A percentile compares a stretch with the other conserved stretches of the same genome.
Evolutionary conservation across 2,329 filamentous ascomycete genomes (phyloP).

Genomic region (Arthrobotrys entomopaga): DNA sequence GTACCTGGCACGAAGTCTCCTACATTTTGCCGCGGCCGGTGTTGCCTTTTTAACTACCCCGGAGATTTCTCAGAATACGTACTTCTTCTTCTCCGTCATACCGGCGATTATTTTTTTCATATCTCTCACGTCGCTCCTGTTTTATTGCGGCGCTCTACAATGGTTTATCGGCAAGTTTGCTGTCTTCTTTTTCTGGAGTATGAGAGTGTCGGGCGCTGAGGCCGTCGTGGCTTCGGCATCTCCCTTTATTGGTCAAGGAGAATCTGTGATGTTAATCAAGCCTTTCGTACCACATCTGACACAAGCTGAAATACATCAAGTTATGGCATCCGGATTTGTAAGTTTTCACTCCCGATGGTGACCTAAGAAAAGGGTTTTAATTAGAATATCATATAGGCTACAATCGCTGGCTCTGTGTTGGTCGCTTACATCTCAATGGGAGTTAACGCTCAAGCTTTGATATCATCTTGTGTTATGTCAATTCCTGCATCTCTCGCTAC

Average conservation of each 20-base stretch:
- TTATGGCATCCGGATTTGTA: slow-evolving; percentile 83
- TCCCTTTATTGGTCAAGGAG: slow-evolving; percentile 92
- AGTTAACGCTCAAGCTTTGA: slow-evolving; percentile 82
- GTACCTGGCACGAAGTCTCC: slow-evolving; percentile 75
- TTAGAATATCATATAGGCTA: slow-evolving; percentile 69
- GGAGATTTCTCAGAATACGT: slow-evolving; percentile 64
- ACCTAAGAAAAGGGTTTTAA: background rate
- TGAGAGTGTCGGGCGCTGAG: slow-evolving; percentile 87
- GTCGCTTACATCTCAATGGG: slow-evolving; percentile 87
- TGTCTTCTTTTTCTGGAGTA: slow-evolving; percentile 88
- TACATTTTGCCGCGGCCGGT: slow-evolving; percentile 80
- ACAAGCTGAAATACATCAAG: slow-evolving; percentile 85
- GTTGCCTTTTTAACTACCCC: slow-evolving; percentile 74
- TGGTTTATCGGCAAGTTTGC: slow-evolving; percentile 92
- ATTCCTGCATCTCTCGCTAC: slow-evolving; percentile 90
- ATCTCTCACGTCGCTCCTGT: slow-evolving; percentile 85
- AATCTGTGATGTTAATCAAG: slow-evolving; percentile 90
- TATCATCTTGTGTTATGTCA: slow-evolving; percentile 94
- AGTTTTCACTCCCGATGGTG: background rate
- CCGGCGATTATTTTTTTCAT: slow-evolving; percentile 97
- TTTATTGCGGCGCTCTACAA: slow-evolving; percentile 81
- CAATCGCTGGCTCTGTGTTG: slow-evolving; percentile 87
- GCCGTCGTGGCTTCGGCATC: slow-evolving; percentile 93
- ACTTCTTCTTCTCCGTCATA: slow-evolving; percentile 82
- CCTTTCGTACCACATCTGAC: slow-evolving; percentile 88